A percentile compares a stretch with the other conserved stretches of the same genome.
Evolutionary conservation across 2,329 filamentous ascomycete species (phyloP).

Genomic region (Hymenoscyphus repandus): DNA sequence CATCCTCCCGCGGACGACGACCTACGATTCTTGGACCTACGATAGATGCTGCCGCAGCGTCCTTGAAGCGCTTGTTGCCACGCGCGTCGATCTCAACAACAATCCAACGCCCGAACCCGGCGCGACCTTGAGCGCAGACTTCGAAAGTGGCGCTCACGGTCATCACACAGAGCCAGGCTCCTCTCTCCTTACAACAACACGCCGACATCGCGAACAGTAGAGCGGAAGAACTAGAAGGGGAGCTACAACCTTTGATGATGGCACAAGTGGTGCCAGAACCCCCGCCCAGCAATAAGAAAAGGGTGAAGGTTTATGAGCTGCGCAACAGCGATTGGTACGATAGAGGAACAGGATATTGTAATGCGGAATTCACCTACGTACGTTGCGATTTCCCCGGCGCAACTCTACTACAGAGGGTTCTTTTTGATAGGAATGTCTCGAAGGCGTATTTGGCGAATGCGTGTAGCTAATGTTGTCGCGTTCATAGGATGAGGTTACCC

Average conservation of each 20-base stretch:
- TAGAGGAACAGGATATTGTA: constrained; percentile 92
- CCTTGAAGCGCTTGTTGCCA: constrained; percentile 3
- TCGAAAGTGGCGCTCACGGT: constrained; percentile 27
- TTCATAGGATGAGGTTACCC: constrained; percentile 48
- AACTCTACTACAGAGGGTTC: not conserved
- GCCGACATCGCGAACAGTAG: constrained; percentile 49
- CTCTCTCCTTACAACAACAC: constrained; percentile 56
- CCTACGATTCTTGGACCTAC: not conserved
- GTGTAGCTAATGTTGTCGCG: constrained; percentile 28
- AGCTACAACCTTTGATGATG: constrained; percentile 62
- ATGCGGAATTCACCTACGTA: constrained; percentile 43
- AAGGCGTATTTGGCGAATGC: not conserved
- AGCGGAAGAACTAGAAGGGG: constrained; percentile 46
- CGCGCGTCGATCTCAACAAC: constrained; percentile 6
- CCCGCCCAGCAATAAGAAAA: constrained; percentile 54
- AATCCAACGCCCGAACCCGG: constrained; percentile 4
- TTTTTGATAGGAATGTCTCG: not conserved
- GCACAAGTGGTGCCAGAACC: constrained; percentile 67
- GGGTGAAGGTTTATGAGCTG: constrained; percentile 98
- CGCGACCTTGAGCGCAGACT: constrained; percentile 18
- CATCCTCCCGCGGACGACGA: too few species aligned
- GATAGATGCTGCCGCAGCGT: constrained; percentile 9
- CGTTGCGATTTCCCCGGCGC: constrained; percentile 7
- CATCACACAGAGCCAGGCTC: constrained; percentile 21
- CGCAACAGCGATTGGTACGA: constrained; percentile 99